Percentiles rank a stretch among this genome's conserved stretches.
phyloP scores from a whole-genome alignment of 1,139 yeast genomes.

The Zygosaccharomyces pseudobailii region DNA sequence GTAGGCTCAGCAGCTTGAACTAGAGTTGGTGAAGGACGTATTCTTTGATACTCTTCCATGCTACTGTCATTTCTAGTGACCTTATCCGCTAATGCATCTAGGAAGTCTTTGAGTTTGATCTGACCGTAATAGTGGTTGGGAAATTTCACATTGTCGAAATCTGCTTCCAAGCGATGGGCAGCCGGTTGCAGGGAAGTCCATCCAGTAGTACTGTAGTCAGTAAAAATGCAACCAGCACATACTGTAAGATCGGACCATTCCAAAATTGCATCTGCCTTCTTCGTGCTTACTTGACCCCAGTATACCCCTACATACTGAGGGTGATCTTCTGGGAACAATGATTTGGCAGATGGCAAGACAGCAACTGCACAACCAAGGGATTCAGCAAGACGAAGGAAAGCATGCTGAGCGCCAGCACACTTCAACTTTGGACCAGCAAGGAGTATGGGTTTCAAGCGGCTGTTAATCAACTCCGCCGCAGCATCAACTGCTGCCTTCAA shows the following conservation, averaged over 20 bases:
- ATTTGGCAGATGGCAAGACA: slow-evolving; percentile 5
- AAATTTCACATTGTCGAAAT: not conserved
- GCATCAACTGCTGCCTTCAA: not conserved
- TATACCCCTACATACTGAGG: slow-evolving; percentile 4
- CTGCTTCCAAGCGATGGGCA: slow-evolving; percentile 1
- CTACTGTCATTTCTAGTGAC: not conserved
- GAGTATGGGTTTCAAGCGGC: not conserved
- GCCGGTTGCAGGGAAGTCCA: slow-evolving; percentile 6
- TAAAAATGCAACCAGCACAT: slow-evolving; percentile 3
- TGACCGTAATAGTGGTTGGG: not conserved
- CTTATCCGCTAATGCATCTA: slow-evolving; percentile 1
- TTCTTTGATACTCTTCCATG: not conserved
- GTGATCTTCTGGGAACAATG: slow-evolving; percentile 4
- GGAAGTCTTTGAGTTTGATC: not conserved
- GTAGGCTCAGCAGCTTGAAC: not conserved
- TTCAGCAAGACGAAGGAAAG: not conserved
- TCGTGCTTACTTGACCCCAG: slow-evolving; percentile 2
- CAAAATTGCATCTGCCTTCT: slow-evolving; percentile 2
- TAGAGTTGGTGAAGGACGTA: not conserved
- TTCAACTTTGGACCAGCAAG: slow-evolving; percentile 3
- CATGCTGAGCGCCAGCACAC: slow-evolving; percentile 1
- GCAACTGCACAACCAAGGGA: slow-evolving; percentile 4
- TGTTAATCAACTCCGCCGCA: not conserved
- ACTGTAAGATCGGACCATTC: slow-evolving; percentile 4
- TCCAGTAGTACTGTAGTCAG: slow-evolving; percentile 4